These are phyloP conservation scores for Castanospermum australe DNA, from an alignment of 306 rosid species.

Conservation along the genomic window DNA sequence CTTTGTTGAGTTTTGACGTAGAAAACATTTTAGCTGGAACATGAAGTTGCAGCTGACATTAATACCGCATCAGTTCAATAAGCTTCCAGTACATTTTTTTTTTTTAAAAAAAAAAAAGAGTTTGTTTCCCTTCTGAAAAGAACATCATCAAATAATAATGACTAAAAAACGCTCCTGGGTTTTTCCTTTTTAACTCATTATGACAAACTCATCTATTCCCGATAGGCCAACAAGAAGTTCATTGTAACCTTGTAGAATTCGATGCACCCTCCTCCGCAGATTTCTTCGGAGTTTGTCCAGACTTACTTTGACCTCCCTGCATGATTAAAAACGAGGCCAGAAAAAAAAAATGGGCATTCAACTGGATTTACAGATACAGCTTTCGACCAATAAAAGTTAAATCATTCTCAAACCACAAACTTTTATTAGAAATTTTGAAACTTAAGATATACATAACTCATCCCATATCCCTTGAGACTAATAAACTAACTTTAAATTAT, in stretches of 20 bases:
- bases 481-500: not conserved
- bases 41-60: not conserved
- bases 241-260: constrained; percentile 34
- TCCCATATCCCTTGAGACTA: not conserved
- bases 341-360: not conserved
- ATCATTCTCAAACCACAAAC: constrained; percentile 6
- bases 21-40: not conserved
- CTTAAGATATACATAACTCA: constrained; percentile 6
- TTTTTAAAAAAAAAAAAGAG: not conserved
- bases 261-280: constrained; percentile 44
- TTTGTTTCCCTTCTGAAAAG: not conserved
- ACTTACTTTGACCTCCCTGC: constrained; percentile 70
- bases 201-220: constrained; percentile 23
- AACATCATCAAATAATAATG: not conserved
- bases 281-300: constrained; percentile 49
- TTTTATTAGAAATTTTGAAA: not conserved
- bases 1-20: not conserved
- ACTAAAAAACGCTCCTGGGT: not conserved
- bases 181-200: not conserved
- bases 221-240: constrained; percentile 27
- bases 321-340: constrained; percentile 9
- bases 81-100: not conserved
- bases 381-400: constrained; percentile 9
- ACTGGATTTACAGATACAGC: not conserved
- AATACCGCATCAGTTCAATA: not conserved